Evolutionary conservation across 139 green algal genomes (phyloP).

Genomic region (Picochlorum sp.): DNA sequence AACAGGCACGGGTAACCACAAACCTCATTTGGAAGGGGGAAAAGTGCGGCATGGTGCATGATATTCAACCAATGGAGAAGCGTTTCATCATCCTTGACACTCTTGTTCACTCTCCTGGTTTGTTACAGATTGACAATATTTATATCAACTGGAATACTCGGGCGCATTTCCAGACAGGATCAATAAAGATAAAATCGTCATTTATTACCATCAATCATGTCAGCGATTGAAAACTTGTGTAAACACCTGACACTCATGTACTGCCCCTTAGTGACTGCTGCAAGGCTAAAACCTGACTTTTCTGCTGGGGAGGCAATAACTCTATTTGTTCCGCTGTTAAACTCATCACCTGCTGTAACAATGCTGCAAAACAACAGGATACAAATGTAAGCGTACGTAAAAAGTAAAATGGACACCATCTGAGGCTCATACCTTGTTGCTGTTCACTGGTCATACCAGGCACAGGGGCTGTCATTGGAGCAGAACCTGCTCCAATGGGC

Average conservation of each 20-base stretch:
- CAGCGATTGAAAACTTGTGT: too few species aligned
- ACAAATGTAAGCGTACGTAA: background rate
- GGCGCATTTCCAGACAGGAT: too few species aligned
- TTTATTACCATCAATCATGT: too few species aligned
- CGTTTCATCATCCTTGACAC: too few species aligned
- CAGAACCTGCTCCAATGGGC: background rate
- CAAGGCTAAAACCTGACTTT: slow-evolving; percentile 74
- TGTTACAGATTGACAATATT: too few species aligned
- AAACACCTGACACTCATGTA: slow-evolving; percentile 24
- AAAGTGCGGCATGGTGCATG: too few species aligned
- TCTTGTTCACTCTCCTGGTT: too few species aligned
- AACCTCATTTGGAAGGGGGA: too few species aligned
- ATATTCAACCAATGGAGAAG: too few species aligned
- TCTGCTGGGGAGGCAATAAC: slow-evolving; percentile 68
- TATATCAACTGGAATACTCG: too few species aligned
- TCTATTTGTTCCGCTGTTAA: slow-evolving; percentile 82
- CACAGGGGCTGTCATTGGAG: slow-evolving; percentile 6
- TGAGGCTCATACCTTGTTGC: slow-evolving; percentile 5
- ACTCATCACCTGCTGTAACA: slow-evolving; percentile 78
- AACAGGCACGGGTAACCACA: too few species aligned
- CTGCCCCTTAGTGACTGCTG: slow-evolving; percentile 41
- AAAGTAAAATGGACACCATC: background rate
- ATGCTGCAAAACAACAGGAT: slow-evolving; percentile 1
- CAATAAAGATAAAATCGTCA: too few species aligned
- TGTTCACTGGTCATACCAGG: slow-evolving; percentile 9